Conservation (phyloP, 257 asterid genomes). For the Gardenia jasminoides region DNA sequence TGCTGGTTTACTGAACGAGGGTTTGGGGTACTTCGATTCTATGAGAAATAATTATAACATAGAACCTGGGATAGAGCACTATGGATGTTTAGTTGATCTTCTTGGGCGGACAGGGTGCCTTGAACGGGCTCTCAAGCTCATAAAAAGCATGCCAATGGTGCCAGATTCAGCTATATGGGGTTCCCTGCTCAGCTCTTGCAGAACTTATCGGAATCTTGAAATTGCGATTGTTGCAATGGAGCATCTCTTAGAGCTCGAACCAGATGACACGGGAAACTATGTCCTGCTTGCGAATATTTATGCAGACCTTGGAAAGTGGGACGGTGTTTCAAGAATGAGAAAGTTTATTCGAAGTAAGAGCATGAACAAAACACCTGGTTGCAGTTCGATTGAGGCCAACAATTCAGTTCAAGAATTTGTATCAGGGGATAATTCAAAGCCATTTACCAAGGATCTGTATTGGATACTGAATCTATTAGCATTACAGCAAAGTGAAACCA, state of each 20-base stretch:
- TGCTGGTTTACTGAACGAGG: conserved; percentile 63
- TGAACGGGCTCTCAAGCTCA: conserved; percentile 49
- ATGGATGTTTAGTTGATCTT: conserved; percentile 70
- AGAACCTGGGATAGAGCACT: conserved; percentile 68
- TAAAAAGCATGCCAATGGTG: conserved; percentile 54
- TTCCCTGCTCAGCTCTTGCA: conserved; percentile 67
- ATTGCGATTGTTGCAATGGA: conserved; percentile 61
- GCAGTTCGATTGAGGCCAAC: conserved; percentile 64
- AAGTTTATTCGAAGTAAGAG: conserved; percentile 55
- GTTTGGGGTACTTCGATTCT: conserved; percentile 52
- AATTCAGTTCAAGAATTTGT: conserved; percentile 57
- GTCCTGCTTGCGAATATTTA: conserved; percentile 65
- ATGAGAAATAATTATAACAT: conserved; percentile 45
- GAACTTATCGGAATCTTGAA: conserved; percentile 59
- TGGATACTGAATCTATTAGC: conserved; percentile 37
- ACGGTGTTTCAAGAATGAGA: conserved; percentile 66
- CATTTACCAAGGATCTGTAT: conserved; percentile 43
- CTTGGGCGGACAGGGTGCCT: conserved; percentile 69
- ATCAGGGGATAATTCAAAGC: conserved; percentile 59
- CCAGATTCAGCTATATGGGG: conserved; percentile 85
- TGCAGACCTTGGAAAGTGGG: conserved; percentile 80
- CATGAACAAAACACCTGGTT: conserved; percentile 61
- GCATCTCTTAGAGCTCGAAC: conserved; percentile 56
- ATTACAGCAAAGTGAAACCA: conserved; percentile 41
- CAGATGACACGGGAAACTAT: conserved; percentile 65